Base-by-base conservation (phyloP, 768 basidiomycete genomes). In the Boletales sp. region DNA sequence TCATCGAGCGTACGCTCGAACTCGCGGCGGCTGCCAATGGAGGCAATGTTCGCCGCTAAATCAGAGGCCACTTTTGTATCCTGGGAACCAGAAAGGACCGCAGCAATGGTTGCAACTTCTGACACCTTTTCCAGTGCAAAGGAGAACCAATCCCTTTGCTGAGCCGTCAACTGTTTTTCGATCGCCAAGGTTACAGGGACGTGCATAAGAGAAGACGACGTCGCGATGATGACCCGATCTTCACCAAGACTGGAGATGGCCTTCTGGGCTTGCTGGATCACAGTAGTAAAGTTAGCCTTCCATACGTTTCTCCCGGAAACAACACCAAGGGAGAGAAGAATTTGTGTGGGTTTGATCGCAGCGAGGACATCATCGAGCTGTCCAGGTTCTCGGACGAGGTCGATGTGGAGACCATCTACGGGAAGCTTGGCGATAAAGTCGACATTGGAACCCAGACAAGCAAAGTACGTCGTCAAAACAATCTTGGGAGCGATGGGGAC, bases 271-370 rank as follows among this genome's bases (percentile, higher is more conserved):
- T 82, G 73, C 69, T 86, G 85, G 73, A 94, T 80, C 50, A 90
- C 86, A 48, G 82, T 84, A 55, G 78, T 75, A 61, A 98, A 86
- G 73, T 98, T 94, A 55, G 83, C 87, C 84, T 98, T 99, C 96
- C 96, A 99, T 77, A 99, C 91, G 80, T 97, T 97, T 68, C 96
- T 93, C 48, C 96, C 96, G 40, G 96, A 98, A 57, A 99, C 90
- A 54, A 97, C 70, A 73, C 96, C 96, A 55, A 98, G 85, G 34
- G 96, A 98, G 45, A 99, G 81, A 56, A 86, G 65, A 56, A 93
- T 79, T 63, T 71, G 72, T 57, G 92, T 94, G 55, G 80, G 67
- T 79, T 94, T 96, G 70, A 97, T 68, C 50, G 92, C 93, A 38
- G 77, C 78, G 56, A 95, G 55, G 56, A 92, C 88, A 41, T 78